Conservation (phyloP, 2,329 filamentous ascomycete species). For the Verticillium longisporum region DNA sequence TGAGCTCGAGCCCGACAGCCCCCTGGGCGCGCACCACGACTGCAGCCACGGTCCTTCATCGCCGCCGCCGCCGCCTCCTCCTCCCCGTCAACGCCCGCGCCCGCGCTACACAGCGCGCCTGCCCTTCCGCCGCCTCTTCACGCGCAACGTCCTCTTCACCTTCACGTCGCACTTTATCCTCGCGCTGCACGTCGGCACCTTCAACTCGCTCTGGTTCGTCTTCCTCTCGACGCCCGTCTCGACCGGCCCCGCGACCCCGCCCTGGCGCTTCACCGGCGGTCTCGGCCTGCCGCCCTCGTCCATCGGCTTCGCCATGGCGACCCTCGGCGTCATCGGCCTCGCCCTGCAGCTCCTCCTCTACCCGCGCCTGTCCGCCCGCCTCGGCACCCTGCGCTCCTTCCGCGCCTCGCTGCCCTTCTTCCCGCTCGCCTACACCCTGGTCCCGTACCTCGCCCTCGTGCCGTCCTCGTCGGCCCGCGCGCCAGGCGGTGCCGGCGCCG, state of each 20-base stretch:
- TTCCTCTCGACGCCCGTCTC: slow-evolving; percentile 66
- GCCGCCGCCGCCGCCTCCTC: neutral
- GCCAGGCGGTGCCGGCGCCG: too few relatives aligned
- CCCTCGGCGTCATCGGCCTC: slow-evolving; percentile 71
- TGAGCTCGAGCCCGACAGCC: neutral
- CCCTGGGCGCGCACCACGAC: neutral
- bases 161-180: slow-evolving; percentile 63
- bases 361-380: slow-evolving; percentile 55
- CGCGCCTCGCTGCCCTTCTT: slow-evolving; percentile 64
- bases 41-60: slow-evolving; percentile 11
- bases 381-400: slow-evolving; percentile 64
- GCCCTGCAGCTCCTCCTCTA: slow-evolving; percentile 66
- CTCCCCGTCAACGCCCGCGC: slow-evolving; percentile 2
- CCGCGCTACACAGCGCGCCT: slow-evolving; percentile 39
- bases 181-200: slow-evolving; percentile 67
- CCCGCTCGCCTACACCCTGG: slow-evolving; percentile 60
- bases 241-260: slow-evolving; percentile 23
- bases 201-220: slow-evolving; percentile 69
- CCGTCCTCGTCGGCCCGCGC: slow-evolving; percentile 32
- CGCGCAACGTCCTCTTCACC: slow-evolving; percentile 44
- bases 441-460: slow-evolving; percentile 65
- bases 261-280: slow-evolving; percentile 65
- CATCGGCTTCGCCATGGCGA: slow-evolving; percentile 72
- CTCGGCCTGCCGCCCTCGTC: slow-evolving; percentile 64
- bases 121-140: slow-evolving; percentile 49